Base-by-base conservation (phyloP, 2,329 filamentous ascomycete species). In the Fonsecaea erecta region DNA sequence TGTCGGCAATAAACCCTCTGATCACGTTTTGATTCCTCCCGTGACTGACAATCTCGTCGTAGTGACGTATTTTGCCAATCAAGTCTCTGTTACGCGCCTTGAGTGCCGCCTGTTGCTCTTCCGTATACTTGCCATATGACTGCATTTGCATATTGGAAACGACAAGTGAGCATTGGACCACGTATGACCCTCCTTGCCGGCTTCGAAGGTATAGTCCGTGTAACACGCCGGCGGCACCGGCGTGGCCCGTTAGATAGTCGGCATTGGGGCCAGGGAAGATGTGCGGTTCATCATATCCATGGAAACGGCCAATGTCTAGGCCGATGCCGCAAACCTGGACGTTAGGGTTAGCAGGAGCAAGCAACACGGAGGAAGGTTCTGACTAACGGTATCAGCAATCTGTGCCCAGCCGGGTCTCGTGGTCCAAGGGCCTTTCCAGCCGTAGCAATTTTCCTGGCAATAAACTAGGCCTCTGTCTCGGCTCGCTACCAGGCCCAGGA, bases 311-410 rank as follows among this genome's bases (percentile, higher is more conserved):
- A 12, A 62, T 34, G 21, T 24, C 48, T 8, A 62, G 34, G 2
- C 59, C 59, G 16, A 62, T 55, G 12, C 59, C 59, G 24, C 16
- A 21, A 9, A 62, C n/a, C 59, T 61, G 26, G 12, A 61, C 2
- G 28, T 32, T 3, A 8, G 12, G 16, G 48, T 61, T 35, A 61
- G 58, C 46, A 35, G 30, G 26, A 18, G 52, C 9, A 32, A 55
- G n/a, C n/a, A n/a, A n/a, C 28, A 30, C 9, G 16, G 52, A 46
- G 46, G 12, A 52, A 24, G 12, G 26, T 7, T 52, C 9, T 24
- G 48, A 63, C 84, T 84, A 74, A 82, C 87, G 62, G 84, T 88
- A 73, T 82, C 79, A 51, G 79, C 79, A 57, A 84, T 81, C 70
- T 84, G 81, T 72, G 83, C 80, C 80, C 81, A 84, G 1, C 82